Percentiles rank a stretch among this genome's conserved stretches.
Evolutionary conservation across 2,329 filamentous ascomycete species (phyloP).

Genomic region (Colletotrichum sp.): DNA sequence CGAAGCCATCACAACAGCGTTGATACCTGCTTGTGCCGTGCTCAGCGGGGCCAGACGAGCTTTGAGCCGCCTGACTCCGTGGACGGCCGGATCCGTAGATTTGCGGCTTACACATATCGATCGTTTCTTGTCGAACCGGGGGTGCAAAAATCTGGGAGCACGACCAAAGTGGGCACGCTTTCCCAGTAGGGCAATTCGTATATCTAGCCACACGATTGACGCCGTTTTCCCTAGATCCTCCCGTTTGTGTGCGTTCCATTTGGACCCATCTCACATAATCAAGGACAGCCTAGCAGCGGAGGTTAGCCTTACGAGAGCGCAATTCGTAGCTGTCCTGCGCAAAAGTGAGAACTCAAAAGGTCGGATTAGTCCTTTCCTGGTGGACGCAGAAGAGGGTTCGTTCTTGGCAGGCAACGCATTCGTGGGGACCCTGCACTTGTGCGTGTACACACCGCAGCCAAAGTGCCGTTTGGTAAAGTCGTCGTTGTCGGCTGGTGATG

Average conservation of each 20-base stretch:
- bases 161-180: not conserved
- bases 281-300: not conserved
- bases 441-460: not conserved
- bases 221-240: not conserved
- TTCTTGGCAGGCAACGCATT: not conserved
- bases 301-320: not conserved
- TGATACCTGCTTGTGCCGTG: not conserved
- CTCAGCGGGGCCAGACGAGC: not conserved
- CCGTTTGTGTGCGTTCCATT: not conserved
- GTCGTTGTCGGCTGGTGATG: not conserved
- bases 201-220: not conserved
- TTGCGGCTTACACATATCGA: not conserved
- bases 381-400: not conserved
- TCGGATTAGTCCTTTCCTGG: not conserved
- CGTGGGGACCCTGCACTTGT: not conserved
- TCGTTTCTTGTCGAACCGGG: not conserved
- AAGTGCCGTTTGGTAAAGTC: not conserved
- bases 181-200: conserved; percentile 11
- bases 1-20: not conserved
- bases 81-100: not conserved
- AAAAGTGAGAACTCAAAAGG: not conserved
- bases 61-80: not conserved
- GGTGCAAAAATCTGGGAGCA: not conserved
- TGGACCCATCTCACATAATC: conserved; percentile 3
- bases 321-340: not conserved